Evolutionary conservation across 2,329 filamentous ascomycete species (phyloP), one percentile per base, ranked within the genome.

Genomic region (Penicillium sclerotigenum): DNA sequence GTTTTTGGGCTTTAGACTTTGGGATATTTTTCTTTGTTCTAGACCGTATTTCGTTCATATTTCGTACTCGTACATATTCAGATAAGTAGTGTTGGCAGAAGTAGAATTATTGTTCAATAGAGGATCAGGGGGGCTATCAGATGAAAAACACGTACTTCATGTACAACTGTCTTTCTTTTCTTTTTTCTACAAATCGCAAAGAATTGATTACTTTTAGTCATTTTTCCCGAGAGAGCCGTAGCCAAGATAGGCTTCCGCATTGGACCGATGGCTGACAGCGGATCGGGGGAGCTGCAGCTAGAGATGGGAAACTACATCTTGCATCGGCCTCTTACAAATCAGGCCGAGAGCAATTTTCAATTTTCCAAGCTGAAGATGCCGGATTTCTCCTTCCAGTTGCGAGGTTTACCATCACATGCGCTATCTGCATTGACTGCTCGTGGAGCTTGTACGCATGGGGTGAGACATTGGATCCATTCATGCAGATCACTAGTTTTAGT

Each of bases 401-500:
- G 24, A 42, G 10, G 18, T 7, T 28, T 37, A 8, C 41, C 40
- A 28, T 52, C 24, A 33, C 28, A 28, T 52, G 24, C 33, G 10
- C 37, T 16, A 8, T 38, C 34, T 52, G 28, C 33, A 41, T 18
- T 18, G 13, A 33, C 31, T 18, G 18, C 53, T 52, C 40, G 47
- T 55, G 47, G 47, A 40, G 28, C 28, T 24, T 29, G 18, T 20
- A 26, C 47, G 33, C 47, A 47, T 55, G 53, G 53, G 13, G 41
- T 52, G 53, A 55, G 53, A 52, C 53, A 56, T 52, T 24, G 18
- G n/a, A 22, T 18, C 13, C n/a, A 10, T 42, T 13, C 18, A 16
- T 42, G 28, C 42, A 46, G 42, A 46, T 46, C 42, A 33, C 18
- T 2, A 33, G 28, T 29, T 31, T 34, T 64, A 63, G 60, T 54